Base-by-base conservation (phyloP, 208 protist species). In the Leishmania tropica region DNA sequence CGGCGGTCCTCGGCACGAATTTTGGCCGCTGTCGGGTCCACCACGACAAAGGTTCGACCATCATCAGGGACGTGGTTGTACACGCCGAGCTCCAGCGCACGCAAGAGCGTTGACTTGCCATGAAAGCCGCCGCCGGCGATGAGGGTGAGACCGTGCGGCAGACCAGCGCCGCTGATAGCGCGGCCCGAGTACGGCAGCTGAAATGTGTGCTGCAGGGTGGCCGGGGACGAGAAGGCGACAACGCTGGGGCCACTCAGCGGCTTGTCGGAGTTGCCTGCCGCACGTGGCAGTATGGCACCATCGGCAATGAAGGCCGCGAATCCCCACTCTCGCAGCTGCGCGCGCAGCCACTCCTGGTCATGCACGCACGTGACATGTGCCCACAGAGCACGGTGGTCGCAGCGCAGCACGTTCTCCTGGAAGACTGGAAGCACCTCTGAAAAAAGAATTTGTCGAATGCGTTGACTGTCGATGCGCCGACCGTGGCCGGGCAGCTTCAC, bases 71-170 rank as follows among this genome's bases (percentile, higher is more conserved):
- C 76, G 81, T 99, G 95, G 87, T 99, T 99, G 89, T 99, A 99
- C 37, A 99, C 88, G 6, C 97, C 98, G 1, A 98, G 83, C 81
- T 99, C 90, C 15, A 99, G 86, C 60, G 96, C 96, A 13, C 92
- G 81, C 74, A 99, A 85, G 58, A 99, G 86, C 17, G 98, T 99
- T 0, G 94, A 98, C 93, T 99, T 99, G 24, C 97, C 96, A 83
- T 99, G 96, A 81, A 98, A 99, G n/a, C 96, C 97, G 15, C 97
- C 97, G 54, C 98, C 98, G 1, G 98, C 96, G 51, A 99, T 99
- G 17, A 99, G 89, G 3, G 97, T 99, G 37, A 99, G 87, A 13
- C 98, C 98, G 24, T 76, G 83, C 19, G 88, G 96, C 15, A 99
- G 87, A 24, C 91, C 96, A 92, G 99, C 98, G 15, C 98, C 98